Percentiles rank a stretch among this genome's conserved stretches.
phyloP scores from a whole-genome alignment of 306 rosid genomes.

The Vigna trinervia region DNA sequence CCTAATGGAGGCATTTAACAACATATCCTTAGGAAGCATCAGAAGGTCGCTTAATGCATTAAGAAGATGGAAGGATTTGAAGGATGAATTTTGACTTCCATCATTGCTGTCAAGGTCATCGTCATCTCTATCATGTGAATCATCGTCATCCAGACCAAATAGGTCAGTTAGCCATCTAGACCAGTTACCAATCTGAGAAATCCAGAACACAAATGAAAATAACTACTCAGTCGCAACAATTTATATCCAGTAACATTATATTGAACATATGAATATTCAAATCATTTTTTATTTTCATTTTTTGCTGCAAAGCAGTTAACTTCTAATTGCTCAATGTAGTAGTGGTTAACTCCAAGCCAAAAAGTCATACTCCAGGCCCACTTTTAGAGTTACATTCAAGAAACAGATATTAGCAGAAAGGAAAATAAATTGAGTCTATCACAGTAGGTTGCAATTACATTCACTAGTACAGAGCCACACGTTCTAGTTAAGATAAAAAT shows the following conservation, averaged over 20 bases:
- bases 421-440: slow-evolving; percentile 19
- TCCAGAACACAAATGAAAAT: slow-evolving; percentile 38
- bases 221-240: background rate
- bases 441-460: slow-evolving; percentile 23
- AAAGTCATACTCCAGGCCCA: slow-evolving; percentile 1
- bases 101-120: slow-evolving; percentile 50
- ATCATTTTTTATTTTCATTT: background rate
- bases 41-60: slow-evolving; percentile 93
- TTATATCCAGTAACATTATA: slow-evolving; percentile 3
- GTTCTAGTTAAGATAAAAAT: slow-evolving; percentile 8
- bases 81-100: slow-evolving; percentile 60
- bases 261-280: background rate
- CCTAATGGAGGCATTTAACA: slow-evolving; percentile 72
- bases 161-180: slow-evolving; percentile 90
- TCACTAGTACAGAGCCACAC: background rate
- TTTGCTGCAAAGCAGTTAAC: background rate
- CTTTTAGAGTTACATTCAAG: slow-evolving; percentile 16
- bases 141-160: slow-evolving; percentile 81
- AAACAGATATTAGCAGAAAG: slow-evolving; percentile 5
- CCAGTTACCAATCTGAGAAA: slow-evolving; percentile 93
- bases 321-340: slow-evolving; percentile 2
- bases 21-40: slow-evolving; percentile 99
- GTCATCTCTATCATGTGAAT: slow-evolving; percentile 55
- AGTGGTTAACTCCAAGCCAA: slow-evolving; percentile 1
- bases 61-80: slow-evolving; percentile 86